phyloP scores from a whole-genome alignment of 2,329 filamentous ascomycete genomes.

The Westerdykella sp. region DNA sequence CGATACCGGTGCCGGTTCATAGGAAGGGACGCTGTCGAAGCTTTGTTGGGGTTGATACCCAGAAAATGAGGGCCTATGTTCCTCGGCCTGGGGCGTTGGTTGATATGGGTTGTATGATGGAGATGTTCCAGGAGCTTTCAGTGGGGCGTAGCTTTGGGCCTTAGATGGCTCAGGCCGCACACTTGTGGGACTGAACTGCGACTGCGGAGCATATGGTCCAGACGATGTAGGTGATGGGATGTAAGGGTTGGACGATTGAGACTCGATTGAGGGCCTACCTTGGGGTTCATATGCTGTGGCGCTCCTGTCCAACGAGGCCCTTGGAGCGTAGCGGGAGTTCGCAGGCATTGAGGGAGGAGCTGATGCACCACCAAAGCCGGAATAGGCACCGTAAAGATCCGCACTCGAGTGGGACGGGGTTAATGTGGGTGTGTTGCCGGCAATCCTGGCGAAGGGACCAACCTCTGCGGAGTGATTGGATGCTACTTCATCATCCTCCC shows the following conservation, averaged over 20 bases:
- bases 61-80: slow-evolving; percentile 20
- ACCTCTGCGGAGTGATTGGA: slow-evolving; percentile 52
- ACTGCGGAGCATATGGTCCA: slow-evolving; percentile 26
- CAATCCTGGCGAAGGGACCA: slow-evolving; percentile 77
- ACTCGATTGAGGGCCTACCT: slow-evolving; percentile 36
- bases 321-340: slow-evolving; percentile 41
- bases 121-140: slow-evolving; percentile 17
- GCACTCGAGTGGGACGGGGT: slow-evolving; percentile 59
- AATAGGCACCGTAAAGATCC: slow-evolving; percentile 68
- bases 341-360: slow-evolving; percentile 16
- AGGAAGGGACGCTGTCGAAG: slow-evolving; percentile 16
- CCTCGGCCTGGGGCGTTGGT: slow-evolving; percentile 20
- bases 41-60: slow-evolving; percentile 22
- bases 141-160: slow-evolving; percentile 27
- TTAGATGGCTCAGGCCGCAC: slow-evolving; percentile 20
- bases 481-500: slow-evolving; percentile 69
- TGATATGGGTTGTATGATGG: slow-evolving; percentile 28
- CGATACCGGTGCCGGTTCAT: slow-evolving; percentile 4
- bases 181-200: slow-evolving; percentile 25
- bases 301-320: slow-evolving; percentile 48
- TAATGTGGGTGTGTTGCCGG: slow-evolving; percentile 52
- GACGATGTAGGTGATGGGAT: slow-evolving; percentile 22
- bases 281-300: slow-evolving; percentile 45
- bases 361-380: slow-evolving; percentile 42
- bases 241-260: slow-evolving; percentile 28